Conservation (phyloP, 805 yeast genomes). For the Kluyveromyces starmeri region DNA sequence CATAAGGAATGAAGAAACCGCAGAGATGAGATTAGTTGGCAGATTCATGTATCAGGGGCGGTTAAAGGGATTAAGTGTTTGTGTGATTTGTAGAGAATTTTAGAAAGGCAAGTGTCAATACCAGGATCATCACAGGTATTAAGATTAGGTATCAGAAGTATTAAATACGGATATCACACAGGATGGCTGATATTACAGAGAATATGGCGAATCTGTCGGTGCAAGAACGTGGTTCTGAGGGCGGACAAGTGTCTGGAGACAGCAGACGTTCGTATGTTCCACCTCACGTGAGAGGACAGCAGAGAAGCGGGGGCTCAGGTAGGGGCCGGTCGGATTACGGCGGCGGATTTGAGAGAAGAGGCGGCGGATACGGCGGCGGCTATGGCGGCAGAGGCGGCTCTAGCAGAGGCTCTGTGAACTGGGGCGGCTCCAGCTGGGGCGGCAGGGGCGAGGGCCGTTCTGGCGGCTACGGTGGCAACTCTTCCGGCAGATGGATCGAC, state of each 20-base stretch:
- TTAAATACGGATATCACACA: no score
- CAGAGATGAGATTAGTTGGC: no score
- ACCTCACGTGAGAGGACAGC: conserved; percentile 37
- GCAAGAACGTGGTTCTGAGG: conserved; percentile 25
- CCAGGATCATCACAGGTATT: no score
- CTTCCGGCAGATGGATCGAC: conserved; percentile 76
- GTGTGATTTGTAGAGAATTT: no score
- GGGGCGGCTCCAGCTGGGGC: conserved; percentile 32
- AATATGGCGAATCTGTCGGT: conserved; percentile 50
- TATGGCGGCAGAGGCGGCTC: conserved; percentile 27
- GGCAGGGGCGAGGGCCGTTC: conserved; percentile 24
- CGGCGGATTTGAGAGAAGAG: conserved; percentile 28
- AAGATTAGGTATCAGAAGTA: no score
- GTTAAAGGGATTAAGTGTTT: no score
- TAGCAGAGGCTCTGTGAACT: conserved; percentile 31
- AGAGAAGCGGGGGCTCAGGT: conserved; percentile 8
- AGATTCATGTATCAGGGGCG: no score
- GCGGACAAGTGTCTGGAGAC: background rate
- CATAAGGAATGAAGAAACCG: no score
- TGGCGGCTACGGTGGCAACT: conserved; percentile 32
- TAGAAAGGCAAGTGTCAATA: no score
- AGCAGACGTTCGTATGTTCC: conserved; percentile 34
- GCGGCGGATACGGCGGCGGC: conserved; percentile 28
- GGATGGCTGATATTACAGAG: conserved; percentile 51
- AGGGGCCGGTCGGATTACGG: conserved; percentile 13